Conservation (phyloP, 306 rosid genomes). For the Dalbergia cochinchinensis region DNA sequence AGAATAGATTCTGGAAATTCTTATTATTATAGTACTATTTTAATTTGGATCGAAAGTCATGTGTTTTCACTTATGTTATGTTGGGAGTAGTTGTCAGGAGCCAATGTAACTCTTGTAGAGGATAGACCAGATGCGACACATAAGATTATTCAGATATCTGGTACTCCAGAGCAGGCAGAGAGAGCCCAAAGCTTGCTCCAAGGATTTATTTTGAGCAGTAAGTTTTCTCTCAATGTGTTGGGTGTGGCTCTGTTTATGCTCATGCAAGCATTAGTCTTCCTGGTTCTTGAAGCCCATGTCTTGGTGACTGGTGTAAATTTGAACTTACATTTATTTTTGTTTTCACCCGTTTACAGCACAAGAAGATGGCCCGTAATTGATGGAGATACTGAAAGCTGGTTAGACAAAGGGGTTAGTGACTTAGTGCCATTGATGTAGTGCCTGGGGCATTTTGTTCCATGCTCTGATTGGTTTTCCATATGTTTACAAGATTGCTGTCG, state of each 20-base stretch:
- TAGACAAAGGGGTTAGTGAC: neutral
- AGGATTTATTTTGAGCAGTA: constrained; percentile 96
- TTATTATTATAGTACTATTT: neutral
- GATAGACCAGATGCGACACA: constrained; percentile 79
- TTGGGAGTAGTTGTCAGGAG: constrained; percentile 86
- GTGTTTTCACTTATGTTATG: constrained; percentile 35
- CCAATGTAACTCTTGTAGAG: constrained; percentile 86
- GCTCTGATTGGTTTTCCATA: constrained; percentile 45
- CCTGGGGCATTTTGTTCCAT: constrained; percentile 48
- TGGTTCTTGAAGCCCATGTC: constrained; percentile 20
- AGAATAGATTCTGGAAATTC: constrained; percentile 26
- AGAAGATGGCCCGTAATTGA: constrained; percentile 86
- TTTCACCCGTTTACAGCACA: constrained; percentile 68
- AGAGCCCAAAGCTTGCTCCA: constrained; percentile 98
- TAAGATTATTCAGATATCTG: constrained; percentile 90
- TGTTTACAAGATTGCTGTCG: constrained; percentile 34
- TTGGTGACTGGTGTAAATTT: neutral
- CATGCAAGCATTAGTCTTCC: neutral
- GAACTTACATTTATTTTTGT: constrained; percentile 32
- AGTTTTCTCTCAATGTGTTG: constrained; percentile 47
- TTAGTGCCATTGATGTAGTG: constrained; percentile 38
- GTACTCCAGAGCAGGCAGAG: constrained; percentile 97
- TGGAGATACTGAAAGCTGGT: constrained; percentile 36
- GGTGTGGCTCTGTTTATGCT: neutral
- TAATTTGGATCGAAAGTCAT: constrained; percentile 15